A percentile compares a stretch with the other conserved stretches of the same genome.
Conservation (phyloP, 306 rosid genomes). For the Rosa chinensis region DNA sequence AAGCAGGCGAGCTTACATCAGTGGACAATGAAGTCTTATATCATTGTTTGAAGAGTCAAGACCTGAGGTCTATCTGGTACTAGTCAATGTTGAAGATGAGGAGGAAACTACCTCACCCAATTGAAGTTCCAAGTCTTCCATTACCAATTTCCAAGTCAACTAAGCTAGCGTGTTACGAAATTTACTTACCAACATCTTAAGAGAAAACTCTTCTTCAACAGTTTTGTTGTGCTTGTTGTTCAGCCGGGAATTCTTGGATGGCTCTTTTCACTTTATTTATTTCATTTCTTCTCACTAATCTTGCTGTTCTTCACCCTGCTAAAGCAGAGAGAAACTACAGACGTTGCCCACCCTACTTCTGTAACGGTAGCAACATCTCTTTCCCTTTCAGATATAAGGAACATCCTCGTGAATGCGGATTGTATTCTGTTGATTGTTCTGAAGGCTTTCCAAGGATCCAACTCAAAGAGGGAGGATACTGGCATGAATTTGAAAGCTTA, state of each 20-base stretch:
- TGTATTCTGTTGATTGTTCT: neutral
- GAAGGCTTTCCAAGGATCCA: rapidly evolving
- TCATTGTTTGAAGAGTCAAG: neutral
- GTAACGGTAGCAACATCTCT: rapidly evolving
- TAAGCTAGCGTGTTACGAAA: neutral
- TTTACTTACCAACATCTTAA: neutral
- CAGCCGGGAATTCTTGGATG: slow-evolving; percentile 17
- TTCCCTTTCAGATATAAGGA: rapidly evolving
- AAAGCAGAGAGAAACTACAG: neutral
- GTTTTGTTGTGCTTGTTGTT: neutral
- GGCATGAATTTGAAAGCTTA: neutral
- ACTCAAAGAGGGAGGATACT: neutral
- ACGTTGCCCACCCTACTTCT: neutral
- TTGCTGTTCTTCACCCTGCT: slow-evolving; percentile 13
- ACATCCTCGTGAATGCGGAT: neutral
- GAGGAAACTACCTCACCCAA: neutral
- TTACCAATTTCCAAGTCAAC: neutral
- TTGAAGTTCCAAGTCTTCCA: neutral
- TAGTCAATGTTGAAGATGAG: slow-evolving; percentile 5
- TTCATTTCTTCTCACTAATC: slow-evolving; percentile 14
- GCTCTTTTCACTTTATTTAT: neutral
- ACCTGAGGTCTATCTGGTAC: neutral
- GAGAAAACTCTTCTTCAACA: neutral
- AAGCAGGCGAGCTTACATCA: neutral
- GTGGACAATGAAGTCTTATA: neutral